Evolutionary conservation across 1,284 basidiomycete species (phyloP).

Genomic region (Sporisorium sorghi): DNA sequence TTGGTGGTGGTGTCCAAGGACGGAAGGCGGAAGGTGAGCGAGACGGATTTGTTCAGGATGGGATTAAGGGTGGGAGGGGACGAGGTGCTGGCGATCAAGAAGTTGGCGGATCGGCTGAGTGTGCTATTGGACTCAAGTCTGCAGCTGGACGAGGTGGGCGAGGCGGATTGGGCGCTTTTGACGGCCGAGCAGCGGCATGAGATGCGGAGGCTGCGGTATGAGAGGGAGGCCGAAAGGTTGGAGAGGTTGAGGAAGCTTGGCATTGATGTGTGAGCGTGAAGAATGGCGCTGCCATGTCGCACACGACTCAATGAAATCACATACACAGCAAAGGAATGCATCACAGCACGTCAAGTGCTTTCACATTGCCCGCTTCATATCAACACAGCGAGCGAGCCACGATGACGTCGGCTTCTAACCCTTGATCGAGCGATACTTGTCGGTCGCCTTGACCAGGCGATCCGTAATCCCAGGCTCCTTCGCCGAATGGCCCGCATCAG

Average conservation of each 20-base stretch:
- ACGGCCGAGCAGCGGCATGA: constrained; percentile 35
- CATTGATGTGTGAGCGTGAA: constrained; percentile 44
- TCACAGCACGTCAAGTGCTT: background rate
- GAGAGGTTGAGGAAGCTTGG: constrained; percentile 53
- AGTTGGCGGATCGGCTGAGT: constrained; percentile 61
- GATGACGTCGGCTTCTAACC: background rate
- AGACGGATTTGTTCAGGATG: constrained; percentile 65
- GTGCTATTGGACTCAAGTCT: constrained; percentile 36
- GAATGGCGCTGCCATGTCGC: background rate
- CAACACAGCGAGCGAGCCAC: background rate
- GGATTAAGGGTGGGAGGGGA: constrained; percentile 62
- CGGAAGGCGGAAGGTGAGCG: constrained; percentile 53
- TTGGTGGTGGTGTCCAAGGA: constrained; percentile 25
- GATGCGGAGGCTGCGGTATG: constrained; percentile 40
- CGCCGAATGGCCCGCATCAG: constrained; percentile 91
- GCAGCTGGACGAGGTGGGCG: constrained; percentile 50
- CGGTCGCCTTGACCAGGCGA: constrained; percentile 77
- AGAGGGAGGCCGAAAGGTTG: constrained; percentile 50
- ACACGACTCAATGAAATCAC: constrained; percentile 1
- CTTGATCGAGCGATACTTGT: constrained; percentile 58
- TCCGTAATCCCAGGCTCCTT: constrained; percentile 81
- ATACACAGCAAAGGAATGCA: background rate
- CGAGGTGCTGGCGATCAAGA: constrained; percentile 59
- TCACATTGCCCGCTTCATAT: background rate
- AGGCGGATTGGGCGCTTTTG: constrained; percentile 34